These are phyloP conservation scores for Cyberlindnera americana DNA, from an alignment of 805 yeast species.

Conservation along the genomic window DNA sequence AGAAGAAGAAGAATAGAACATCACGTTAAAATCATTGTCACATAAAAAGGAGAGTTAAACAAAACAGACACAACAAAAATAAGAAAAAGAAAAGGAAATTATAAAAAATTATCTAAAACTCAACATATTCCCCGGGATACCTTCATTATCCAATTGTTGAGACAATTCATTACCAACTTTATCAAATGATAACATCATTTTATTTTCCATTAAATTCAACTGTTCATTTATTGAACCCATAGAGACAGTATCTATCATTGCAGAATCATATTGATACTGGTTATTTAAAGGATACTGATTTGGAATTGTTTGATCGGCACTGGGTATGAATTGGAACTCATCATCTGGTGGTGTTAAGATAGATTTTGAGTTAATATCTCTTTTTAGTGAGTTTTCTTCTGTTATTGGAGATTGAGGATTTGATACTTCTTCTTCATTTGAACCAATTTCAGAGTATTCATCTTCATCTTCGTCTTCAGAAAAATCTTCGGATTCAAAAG, in stretches of 20 bases:
- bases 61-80: neutral
- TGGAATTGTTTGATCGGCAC: constrained; percentile 40
- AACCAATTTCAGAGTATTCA: neutral
- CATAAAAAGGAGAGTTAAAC: too few relatives aligned
- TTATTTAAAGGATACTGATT: neutral
- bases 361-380: neutral
- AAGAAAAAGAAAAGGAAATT: neutral
- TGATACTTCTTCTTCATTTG: constrained; percentile 6
- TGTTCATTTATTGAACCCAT: constrained; percentile 3
- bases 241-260: neutral
- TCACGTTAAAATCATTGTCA: too few relatives aligned
- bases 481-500: constrained; percentile 4
- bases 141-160: constrained; percentile 2
- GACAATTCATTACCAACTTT: constrained; percentile 1
- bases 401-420: constrained; percentile 6
- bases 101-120: neutral
- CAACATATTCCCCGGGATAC: neutral
- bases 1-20: too few relatives aligned
- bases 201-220: constrained; percentile 10
- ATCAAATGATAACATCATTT: constrained; percentile 9
- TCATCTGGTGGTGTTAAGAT: constrained; percentile 16
- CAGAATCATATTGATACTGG: neutral
- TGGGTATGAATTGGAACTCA: constrained; percentile 11
- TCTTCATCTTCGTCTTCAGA: constrained; percentile 10
- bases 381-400: too few relatives aligned